A percentile compares a stretch with the other conserved stretches of the same genome.
Conservation (phyloP, 177 flowering plant species). For the Vitis hybrid region DNA sequence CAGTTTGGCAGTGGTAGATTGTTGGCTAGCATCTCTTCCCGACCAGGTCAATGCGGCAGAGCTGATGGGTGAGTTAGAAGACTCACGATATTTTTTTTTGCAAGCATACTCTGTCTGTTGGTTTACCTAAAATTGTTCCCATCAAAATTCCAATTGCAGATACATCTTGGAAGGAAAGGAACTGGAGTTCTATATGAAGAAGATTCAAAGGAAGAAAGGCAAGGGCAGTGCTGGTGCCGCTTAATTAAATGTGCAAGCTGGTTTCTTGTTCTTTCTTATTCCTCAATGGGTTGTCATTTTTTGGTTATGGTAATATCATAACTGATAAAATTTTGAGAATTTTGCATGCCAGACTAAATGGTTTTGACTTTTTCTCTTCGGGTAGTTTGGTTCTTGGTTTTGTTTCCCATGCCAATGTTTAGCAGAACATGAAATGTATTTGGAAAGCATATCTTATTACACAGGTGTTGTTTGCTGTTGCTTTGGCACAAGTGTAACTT, state of each 20-base stretch:
- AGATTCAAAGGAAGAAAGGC: slow-evolving; percentile 35
- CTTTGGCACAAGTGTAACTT: no score
- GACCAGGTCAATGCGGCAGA: slow-evolving; percentile 57
- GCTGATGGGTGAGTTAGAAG: slow-evolving; percentile 41
- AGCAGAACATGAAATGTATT: no score
- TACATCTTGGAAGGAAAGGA: slow-evolving; percentile 38
- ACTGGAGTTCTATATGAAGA: slow-evolving; percentile 35
- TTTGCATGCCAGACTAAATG: no score
- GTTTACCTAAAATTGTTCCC: background rate
- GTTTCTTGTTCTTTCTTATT: no score
- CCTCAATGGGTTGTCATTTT: no score
- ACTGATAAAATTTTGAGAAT: no score
- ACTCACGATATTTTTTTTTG: background rate
- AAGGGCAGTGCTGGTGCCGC: slow-evolving; percentile 30
- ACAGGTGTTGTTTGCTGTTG: no score
- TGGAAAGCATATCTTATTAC: no score
- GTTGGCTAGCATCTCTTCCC: slow-evolving; percentile 44
- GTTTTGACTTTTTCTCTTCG: no score
- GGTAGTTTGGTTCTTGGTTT: no score
- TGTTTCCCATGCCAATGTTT: no score
- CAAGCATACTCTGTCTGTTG: background rate
- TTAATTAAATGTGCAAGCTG: background rate
- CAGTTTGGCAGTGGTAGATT: slow-evolving; percentile 41
- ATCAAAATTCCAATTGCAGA: slow-evolving; percentile 1
- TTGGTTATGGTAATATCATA: no score